Evolutionary conservation across 139 green algal species (phyloP).

Genomic region (Tetradesmus lagerheimii): DNA sequence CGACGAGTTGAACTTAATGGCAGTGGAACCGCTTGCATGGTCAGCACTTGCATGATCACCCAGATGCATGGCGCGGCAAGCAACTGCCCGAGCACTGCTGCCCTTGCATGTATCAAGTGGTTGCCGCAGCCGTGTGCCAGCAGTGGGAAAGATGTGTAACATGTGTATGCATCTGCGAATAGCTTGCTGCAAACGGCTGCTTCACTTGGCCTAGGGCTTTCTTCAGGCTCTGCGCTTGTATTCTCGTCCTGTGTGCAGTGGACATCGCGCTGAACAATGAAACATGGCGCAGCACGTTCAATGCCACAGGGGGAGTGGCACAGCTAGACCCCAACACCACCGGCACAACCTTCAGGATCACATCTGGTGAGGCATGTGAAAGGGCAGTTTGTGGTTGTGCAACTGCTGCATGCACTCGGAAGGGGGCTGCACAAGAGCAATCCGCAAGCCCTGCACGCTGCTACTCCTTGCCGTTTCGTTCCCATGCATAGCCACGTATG

Average conservation of each 20-base stretch:
- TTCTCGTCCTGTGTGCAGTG: background rate
- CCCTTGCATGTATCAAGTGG: too few species aligned
- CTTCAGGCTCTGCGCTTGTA: background rate
- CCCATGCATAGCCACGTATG: background rate
- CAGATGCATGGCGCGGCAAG: too few species aligned
- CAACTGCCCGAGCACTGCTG: background rate
- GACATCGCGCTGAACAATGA: background rate
- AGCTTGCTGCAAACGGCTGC: too few species aligned
- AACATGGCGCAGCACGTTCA: background rate
- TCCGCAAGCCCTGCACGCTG: too few species aligned
- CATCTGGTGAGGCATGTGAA: background rate
- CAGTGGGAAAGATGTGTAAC: too few species aligned
- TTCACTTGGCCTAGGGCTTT: too few species aligned
- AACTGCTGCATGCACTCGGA: too few species aligned
- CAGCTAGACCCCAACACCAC: background rate
- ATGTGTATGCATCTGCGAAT: too few species aligned
- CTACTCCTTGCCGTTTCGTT: background rate
- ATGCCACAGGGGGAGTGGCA: background rate
- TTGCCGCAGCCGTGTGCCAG: too few species aligned
- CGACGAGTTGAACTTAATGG: background rate
- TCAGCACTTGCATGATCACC: too few species aligned
- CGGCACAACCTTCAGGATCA: background rate
- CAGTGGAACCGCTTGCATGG: background rate
- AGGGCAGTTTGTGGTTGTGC: too few species aligned
- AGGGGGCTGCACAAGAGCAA: too few species aligned